Evolutionary conservation across 176 grass and related monocot species (phyloP).

Genomic region (Rhynchospora breviuscula): DNA sequence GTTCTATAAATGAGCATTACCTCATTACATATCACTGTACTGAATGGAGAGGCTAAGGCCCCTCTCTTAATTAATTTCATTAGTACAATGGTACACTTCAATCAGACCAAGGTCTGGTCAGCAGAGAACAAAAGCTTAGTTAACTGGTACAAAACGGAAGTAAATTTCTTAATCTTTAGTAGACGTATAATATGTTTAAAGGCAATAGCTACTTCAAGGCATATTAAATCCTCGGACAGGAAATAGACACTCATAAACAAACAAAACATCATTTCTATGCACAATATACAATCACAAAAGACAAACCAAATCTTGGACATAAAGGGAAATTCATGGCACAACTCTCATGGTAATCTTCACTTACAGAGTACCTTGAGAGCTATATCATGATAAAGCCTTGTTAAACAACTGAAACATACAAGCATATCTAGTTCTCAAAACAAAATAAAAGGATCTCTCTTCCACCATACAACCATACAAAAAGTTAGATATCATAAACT

Average conservation of each 20-base stretch:
- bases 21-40: background rate
- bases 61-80: background rate
- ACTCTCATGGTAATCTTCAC: constrained; percentile 26
- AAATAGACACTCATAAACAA: background rate
- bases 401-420: constrained; percentile 16
- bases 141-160: background rate
- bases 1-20: background rate
- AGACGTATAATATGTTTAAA: background rate
- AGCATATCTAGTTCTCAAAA: constrained; percentile 2
- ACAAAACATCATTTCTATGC: constrained; percentile 6
- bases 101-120: constrained; percentile 1
- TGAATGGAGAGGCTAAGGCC: background rate
- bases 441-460: constrained; percentile 10
- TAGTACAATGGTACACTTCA: background rate
- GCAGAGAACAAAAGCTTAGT: background rate
- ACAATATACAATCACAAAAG: background rate
- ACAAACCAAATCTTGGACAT: background rate
- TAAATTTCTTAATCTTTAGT: constrained; percentile 8
- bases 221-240: background rate
- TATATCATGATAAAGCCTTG: constrained; percentile 23
- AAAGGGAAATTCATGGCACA: constrained; percentile 18
- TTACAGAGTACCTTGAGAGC: constrained; percentile 26
- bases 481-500: background rate
- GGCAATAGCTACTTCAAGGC: background rate
- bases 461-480: constrained; percentile 8